Conservation (phyloP, 192 early-diverging fungal genomes). For the Umbelopsis sp. region DNA sequence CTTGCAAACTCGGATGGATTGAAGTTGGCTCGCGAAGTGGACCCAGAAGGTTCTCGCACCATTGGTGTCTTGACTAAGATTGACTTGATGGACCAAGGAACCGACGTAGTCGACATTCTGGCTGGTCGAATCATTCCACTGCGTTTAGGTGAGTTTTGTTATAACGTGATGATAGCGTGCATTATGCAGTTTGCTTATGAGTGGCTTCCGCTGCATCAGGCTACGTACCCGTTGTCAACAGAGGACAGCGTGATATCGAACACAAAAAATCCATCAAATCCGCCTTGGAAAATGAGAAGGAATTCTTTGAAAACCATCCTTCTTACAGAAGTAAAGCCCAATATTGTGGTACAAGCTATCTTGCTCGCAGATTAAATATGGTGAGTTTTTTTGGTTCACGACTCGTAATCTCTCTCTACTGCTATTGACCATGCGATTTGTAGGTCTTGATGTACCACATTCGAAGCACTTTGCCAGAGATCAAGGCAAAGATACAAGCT, state of each 20-base stretch:
- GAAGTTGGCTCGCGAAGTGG: conserved; percentile 97
- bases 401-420: not conserved
- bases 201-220: conserved; percentile 48
- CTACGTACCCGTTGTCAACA: conserved; percentile 99
- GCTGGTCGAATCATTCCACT: conserved; percentile 97
- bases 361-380: conserved; percentile 97
- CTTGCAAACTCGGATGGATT: conserved; percentile 99
- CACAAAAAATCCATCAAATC: conserved; percentile 84
- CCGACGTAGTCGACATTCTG: conserved; percentile 99
- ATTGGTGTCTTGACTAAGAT: conserved; percentile 99
- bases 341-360: conserved; percentile 98
- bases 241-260: conserved; percentile 98
- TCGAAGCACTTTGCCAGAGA: conserved; percentile 96
- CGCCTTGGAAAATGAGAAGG: conserved; percentile 88
- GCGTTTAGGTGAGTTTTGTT: conserved; percentile 66
- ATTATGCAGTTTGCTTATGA: conserved; percentile 7
- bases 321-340: conserved; percentile 96
- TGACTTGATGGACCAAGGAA: conserved; percentile 99
- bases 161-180: not conserved
- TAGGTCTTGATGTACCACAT: conserved; percentile 99
- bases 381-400: conserved; percentile 43
- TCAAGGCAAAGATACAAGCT: conserved; percentile 94
- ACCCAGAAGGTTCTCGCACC: conserved; percentile 96
- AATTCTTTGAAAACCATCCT: conserved; percentile 94
- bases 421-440: not conserved